A percentile compares a stretch with the other conserved stretches of the same genome.
Conservation (phyloP, 225 moss, liverwort and hornwort genomes). For the Lunularia cruciata region DNA sequence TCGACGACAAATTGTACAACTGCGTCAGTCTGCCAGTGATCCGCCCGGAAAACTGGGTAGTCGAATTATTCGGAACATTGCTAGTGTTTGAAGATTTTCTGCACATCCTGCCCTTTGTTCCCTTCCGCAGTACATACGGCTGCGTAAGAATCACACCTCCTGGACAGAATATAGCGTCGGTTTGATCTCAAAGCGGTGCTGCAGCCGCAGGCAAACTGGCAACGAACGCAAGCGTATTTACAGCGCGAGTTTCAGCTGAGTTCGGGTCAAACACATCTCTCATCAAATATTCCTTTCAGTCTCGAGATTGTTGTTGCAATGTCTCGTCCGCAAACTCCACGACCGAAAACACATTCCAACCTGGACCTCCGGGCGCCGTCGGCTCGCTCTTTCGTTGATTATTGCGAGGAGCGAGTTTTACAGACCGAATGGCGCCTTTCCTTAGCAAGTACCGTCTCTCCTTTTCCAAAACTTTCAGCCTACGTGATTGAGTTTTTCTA, state of each 20-base stretch:
- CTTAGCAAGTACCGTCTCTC: conserved; percentile 32
- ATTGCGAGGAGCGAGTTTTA: conserved; percentile 14
- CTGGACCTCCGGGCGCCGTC: conserved; percentile 24
- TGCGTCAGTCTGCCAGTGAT: background rate
- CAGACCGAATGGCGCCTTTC: conserved; percentile 25
- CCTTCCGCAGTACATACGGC: too few species aligned
- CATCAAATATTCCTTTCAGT: background rate
- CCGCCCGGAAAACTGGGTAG: background rate
- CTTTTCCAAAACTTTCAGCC: conserved; percentile 30
- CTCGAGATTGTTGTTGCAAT: background rate
- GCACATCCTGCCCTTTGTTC: too few species aligned
- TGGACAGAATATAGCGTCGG: too few species aligned
- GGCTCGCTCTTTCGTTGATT: background rate
- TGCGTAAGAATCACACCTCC: too few species aligned
- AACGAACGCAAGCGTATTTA: background rate
- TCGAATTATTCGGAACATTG: too few species aligned
- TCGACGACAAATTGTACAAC: background rate
- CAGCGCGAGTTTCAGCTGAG: conserved; percentile 1
- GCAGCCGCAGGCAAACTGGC: too few species aligned
- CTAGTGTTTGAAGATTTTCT: too few species aligned
- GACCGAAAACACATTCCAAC: conserved; percentile 43
- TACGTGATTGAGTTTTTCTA: conserved; percentile 22
- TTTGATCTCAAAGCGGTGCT: too few species aligned
- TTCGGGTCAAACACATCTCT: background rate
- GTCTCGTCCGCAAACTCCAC: conserved; percentile 19